Conservation (phyloP, 768 basidiomycete genomes). For the Boletus patriciae region DNA sequence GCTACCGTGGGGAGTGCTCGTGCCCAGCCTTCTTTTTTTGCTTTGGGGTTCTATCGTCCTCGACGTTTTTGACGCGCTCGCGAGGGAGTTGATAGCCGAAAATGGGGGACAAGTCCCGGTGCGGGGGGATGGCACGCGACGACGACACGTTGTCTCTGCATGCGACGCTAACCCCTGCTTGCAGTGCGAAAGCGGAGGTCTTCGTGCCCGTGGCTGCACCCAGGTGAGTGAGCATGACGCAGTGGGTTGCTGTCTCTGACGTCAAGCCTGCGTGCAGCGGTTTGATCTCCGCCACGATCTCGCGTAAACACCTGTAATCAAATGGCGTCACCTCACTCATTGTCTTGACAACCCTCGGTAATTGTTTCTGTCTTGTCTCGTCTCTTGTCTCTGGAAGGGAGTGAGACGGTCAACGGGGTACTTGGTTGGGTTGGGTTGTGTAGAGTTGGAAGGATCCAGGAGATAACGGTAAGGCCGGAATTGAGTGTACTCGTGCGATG, state of each 20-base stretch:
- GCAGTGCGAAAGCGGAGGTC: conserved; percentile 77
- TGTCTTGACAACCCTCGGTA: conserved; percentile 34
- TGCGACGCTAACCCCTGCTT: conserved; percentile 18
- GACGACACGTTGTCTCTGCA: conserved; percentile 7
- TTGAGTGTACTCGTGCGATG: background rate
- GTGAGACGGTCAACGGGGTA: background rate
- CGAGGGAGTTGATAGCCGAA: conserved; percentile 17
- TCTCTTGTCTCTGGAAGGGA: background rate
- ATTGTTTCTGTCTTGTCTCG: background rate
- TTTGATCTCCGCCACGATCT: conserved; percentile 61
- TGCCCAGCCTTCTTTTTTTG: background rate
- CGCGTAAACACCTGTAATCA: conserved; percentile 40
- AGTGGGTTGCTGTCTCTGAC: conserved; percentile 19
- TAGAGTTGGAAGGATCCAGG: background rate
- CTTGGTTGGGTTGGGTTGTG: background rate
- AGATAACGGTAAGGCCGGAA: background rate
- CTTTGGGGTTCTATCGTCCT: background rate
- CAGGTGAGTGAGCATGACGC: conserved; percentile 53
- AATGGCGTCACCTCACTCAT: conserved; percentile 30
- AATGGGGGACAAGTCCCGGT: conserved; percentile 9
- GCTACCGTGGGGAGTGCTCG: conserved; percentile 9
- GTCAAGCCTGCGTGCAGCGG: conserved; percentile 43
- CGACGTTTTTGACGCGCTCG: background rate
- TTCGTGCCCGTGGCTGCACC: conserved; percentile 86
- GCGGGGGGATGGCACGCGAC: conserved; percentile 18